Base-by-base conservation (phyloP, 2,329 filamentous ascomycete genomes). In the Raffaelea albimanens region DNA sequence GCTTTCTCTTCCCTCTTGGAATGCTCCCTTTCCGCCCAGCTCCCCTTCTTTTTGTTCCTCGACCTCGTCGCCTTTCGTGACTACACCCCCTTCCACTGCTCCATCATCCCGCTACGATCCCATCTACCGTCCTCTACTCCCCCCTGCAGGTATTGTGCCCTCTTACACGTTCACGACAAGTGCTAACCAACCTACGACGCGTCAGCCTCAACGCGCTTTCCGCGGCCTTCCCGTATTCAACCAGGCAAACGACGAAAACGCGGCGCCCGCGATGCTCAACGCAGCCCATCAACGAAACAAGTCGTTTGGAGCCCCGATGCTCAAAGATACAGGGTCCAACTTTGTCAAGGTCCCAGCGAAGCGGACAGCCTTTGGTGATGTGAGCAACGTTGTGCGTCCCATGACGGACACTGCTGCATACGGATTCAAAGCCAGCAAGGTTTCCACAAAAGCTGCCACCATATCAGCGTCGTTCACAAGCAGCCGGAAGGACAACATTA, bases 321-420 rank as follows among this genome's bases (percentile, higher is more conserved):
- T 55, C 42, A 71, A 71, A 56, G 59, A 77, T 50, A 53, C 40
- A 45, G 22, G 73, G 51, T n/a, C n/a, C n/a, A 69, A 73, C 52
- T 73, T 70, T 36, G 65, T 82, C 54, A 87, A 83, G 64, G 73
- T 74, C 46, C 73, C 78, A 49, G 72, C 82, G 47, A 93, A 90
- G 69, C 82, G 89, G 55, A 81, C 82, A 52, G 87, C 81, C 13
- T 89, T 94, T 64, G 85, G 79, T 44, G 89, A 95, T 62, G 76
- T 93, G 52, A 93, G 85, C 71, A 91, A 90, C 59, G 81, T 75
- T 41, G 60, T 71, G 38, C 67, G 68, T 52, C 61, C 63, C 25
- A 39, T 50, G 20, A 50, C 53, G 22, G 59, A 67, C 44, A 56
- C 63, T 25, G 58, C 52, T 9, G 47, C 33, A 16, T 50, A 53